Evolutionary conservation across 805 yeast genomes (phyloP), one percentile per base, ranked within the genome.

Genomic region (Candida railenensis): DNA sequence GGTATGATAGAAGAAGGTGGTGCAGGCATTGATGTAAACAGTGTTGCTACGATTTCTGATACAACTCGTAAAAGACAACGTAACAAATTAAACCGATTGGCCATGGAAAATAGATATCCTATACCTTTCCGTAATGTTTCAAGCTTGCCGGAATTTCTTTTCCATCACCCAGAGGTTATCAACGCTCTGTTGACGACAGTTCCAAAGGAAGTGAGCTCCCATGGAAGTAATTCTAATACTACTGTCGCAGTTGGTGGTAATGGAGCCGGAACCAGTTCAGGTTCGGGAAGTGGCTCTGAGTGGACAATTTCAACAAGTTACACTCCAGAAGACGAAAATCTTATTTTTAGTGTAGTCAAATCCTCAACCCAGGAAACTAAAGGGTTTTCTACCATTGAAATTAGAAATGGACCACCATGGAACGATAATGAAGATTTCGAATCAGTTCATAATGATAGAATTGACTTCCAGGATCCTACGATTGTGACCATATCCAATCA

Each of bases 401-500:
- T 71, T 1, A 53, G 77, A 37, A 74, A 73, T 53, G 74, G 74
- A 3, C 72, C 71, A 11, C 50, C 60, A 8, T 72, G 77, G 77
- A 58, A 63, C 12, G 63, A 57, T 12, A 66, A 64, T 25, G 71
- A 70, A 19, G 74, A 67, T n/a, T 58, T 56, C 3, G 67, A 65
- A 21, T 59, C 67, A 15, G 67, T 61, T 16, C 60, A 62, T 36
- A 65, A 67, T 43, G 70, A 67, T 45, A 56, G 57, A 16, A 52
- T 71, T 2, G 85, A 83, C 28, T 74, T 77, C 45, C 68, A 67
- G 37, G 66, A 67, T 45, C 75, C 78, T 5, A 71, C 77, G 1
- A 69, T 73, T 37, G 62, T 79, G 3, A 65, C 74, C 1, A 73
- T 76, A 37, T 62, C 67, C 2, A 61, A 69, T 15, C 62, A 61